Evolutionary conservation across 441 rosid species (phyloP), one percentile per base, ranked within the genome.

Genomic region (Sinapis alba): DNA sequence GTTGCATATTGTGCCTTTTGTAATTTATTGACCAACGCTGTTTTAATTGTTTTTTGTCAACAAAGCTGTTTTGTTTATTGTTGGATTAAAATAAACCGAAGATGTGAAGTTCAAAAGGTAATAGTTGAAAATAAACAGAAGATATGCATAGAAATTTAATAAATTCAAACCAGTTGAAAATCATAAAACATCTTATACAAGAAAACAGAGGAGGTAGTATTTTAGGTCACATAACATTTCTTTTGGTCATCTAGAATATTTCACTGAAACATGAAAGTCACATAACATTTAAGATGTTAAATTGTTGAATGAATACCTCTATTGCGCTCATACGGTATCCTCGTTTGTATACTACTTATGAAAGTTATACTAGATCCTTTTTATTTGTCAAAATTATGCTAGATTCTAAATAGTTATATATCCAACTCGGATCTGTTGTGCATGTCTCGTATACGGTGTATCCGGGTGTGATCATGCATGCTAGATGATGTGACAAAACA

Each of bases 401-500:
- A 53, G 6, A 51, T 57, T 16, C 32, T 7, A 13, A 24, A 51
- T 9, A 12, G 6, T 3, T 16, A 32, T 45, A 41, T 28, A 27
- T 45, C 21, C 56, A 45, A 20, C 47, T 65, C 53, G 27, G 10
- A 43, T 65, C 66, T 34, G 57, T 64, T 23, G 65, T 64, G 65
- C 77, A 56, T 19, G 69, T 51, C 30, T 54, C 15, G 71, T 73
- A 27, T 51, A 34, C 41, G 62, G 62, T 24, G 43, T 41, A 11
- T 57, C 26, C 13, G 50, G 21, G 41, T 34, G 11, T 23, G 30
- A 54, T 65, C 58, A 43, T 65, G 65, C 54, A 41, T 41, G 47
- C 24, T 26, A 73, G 3, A 65, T 41, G 67, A 58, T 43, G 45
- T 65, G 78, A 66, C 62, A 66, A 59, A 32, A 30, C 20, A n/a